These are phyloP conservation scores for Plasmodium relictum DNA, from an alignment of 169 alveolate species.

Conservation along the genomic window DNA sequence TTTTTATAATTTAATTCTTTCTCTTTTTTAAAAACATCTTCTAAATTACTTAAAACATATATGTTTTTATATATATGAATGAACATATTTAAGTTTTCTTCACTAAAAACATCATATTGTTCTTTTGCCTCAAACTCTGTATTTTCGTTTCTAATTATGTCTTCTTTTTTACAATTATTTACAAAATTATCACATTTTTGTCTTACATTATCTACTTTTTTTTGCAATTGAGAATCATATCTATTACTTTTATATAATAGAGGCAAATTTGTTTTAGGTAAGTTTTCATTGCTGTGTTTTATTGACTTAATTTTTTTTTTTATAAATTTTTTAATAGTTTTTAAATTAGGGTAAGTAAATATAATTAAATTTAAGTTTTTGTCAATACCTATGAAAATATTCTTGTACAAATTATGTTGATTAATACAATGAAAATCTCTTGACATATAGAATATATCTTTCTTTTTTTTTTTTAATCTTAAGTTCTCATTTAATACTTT, in stretches of 20 bases:
- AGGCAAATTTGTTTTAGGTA: constrained; percentile 58
- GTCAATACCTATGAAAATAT: constrained; percentile 35
- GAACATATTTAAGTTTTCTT: constrained; percentile 51
- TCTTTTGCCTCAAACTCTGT: not conserved
- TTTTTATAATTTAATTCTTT: too few species aligned
- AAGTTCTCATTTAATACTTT: not conserved
- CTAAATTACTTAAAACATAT: constrained; percentile 44
- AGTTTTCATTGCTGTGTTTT: constrained; percentile 23
- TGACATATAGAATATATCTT: not conserved
- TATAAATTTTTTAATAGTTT: constrained; percentile 28
- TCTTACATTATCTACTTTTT: not conserved
- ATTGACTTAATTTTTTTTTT: constrained; percentile 44
- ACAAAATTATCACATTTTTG: not conserved
- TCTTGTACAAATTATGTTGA: constrained; percentile 53
- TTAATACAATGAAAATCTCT: constrained; percentile 4
- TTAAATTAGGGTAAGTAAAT: constrained; percentile 46
- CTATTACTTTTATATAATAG: constrained; percentile 40
- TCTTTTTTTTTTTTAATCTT: not conserved
- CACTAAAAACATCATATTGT: constrained; percentile 12
- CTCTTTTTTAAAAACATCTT: not conserved
- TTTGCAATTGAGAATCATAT: not conserved
- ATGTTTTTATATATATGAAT: constrained; percentile 54
- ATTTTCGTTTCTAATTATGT: not conserved
- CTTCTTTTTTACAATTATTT: not conserved
- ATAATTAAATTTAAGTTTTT: constrained; percentile 13